phyloP scores from a whole-genome alignment of 169 alveolate genomes.

The Miamiensis avidus region DNA sequence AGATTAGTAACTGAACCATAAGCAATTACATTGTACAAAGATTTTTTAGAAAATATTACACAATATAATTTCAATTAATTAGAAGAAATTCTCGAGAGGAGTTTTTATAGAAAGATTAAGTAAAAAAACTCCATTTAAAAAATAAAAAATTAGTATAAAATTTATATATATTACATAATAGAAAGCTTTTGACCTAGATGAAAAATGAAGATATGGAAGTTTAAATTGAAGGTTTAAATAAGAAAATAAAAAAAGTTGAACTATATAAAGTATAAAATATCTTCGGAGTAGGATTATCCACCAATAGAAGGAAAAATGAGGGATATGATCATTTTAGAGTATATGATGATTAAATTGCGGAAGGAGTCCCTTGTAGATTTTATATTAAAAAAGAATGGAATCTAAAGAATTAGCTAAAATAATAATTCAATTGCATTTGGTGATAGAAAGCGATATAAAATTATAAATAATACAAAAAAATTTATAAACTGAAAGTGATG shows the following conservation, averaged over 20 bases:
- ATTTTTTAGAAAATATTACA: not conserved
- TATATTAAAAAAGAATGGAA: slow-evolving; percentile 7
- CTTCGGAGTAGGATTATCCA: slow-evolving; percentile 6
- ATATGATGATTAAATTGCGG: slow-evolving; percentile 4
- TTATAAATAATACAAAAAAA: not conserved
- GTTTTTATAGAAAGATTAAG: not conserved
- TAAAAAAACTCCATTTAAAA: too few species aligned
- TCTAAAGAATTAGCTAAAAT: slow-evolving; percentile 11
- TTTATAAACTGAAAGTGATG: not conserved
- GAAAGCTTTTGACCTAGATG: not conserved
- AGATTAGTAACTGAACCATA: not conserved
- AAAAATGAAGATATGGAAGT: not conserved
- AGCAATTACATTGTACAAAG: not conserved
- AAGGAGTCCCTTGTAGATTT: not conserved
- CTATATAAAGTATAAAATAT: not conserved
- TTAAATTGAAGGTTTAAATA: not conserved
- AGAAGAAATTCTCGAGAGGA: slow-evolving; percentile 8
- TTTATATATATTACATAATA: not conserved
- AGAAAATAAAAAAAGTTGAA: not conserved
- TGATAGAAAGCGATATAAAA: not conserved
- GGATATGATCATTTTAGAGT: not conserved
- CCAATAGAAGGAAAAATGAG: slow-evolving; percentile 15
- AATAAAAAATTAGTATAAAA: not conserved
- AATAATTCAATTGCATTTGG: not conserved
- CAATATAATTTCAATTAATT: slow-evolving; percentile 1